Conservation (phyloP, 352 stramenopile species). For the Elongisporangium undulatum region DNA sequence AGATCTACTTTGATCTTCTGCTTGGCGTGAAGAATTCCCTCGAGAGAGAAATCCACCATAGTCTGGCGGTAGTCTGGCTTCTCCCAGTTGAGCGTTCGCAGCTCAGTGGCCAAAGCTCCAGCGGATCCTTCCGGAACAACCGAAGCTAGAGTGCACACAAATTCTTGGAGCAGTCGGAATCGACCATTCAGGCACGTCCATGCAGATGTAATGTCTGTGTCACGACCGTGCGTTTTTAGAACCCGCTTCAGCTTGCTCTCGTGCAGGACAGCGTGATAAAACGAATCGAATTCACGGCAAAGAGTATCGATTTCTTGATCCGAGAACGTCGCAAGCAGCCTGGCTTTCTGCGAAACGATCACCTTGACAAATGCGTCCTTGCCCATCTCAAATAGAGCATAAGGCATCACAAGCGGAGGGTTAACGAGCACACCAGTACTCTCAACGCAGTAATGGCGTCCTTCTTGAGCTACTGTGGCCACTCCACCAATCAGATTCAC, state of each 20-base stretch:
- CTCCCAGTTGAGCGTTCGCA: conserved; percentile 53
- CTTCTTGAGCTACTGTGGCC: conserved; percentile 36
- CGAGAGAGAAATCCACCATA: conserved; percentile 55
- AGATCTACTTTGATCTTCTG: conserved; percentile 63
- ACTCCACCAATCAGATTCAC: conserved; percentile 39
- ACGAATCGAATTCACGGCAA: conserved; percentile 44
- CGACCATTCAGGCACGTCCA: conserved; percentile 53
- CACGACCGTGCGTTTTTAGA: conserved; percentile 50
- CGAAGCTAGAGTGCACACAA: conserved; percentile 39
- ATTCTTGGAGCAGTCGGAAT: conserved; percentile 52
- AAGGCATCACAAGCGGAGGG: conserved; percentile 38
- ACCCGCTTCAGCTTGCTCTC: conserved; percentile 48
- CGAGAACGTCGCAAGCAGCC: conserved; percentile 38
- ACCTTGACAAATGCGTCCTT: conserved; percentile 43
- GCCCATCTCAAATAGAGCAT: conserved; percentile 47
- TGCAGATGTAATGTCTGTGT: conserved; percentile 56
- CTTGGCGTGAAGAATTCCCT: conserved; percentile 62
- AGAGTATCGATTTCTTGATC: conserved; percentile 40
- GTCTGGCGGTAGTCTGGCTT: conserved; percentile 59
- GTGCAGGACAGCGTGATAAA: conserved; percentile 30
- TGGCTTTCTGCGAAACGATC: conserved; percentile 27
- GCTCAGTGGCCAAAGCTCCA: conserved; percentile 27
- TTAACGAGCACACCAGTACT: conserved; percentile 33
- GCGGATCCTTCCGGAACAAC: conserved; percentile 34
- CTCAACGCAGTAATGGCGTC: conserved; percentile 39